Evolutionary conservation across 2,329 filamentous ascomycete genomes (phyloP).

Genomic region (Fusarium verticillioides): DNA sequence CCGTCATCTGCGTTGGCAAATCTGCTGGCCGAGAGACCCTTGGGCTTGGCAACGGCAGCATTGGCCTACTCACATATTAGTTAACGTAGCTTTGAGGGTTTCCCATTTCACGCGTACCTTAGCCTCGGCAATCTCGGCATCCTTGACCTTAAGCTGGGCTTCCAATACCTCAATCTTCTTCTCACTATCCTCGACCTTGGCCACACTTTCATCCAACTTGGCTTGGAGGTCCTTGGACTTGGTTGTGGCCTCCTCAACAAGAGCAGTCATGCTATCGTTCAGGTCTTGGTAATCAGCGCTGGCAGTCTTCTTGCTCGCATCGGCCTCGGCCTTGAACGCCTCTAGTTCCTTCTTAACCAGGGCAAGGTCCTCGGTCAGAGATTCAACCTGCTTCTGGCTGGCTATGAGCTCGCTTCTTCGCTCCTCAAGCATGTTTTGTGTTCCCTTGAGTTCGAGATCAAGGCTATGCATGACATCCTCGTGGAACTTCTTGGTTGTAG

Average conservation of each 20-base stretch:
- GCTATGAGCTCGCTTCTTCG: conserved; percentile 49
- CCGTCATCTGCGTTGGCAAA: conserved; percentile 59
- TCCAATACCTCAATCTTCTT: conserved; percentile 62
- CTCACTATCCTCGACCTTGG: conserved; percentile 59
- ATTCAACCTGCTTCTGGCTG: conserved; percentile 49
- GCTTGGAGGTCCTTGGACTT: conserved; percentile 64
- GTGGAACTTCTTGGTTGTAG: conserved; percentile 59
- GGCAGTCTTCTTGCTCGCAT: conserved; percentile 64
- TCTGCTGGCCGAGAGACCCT: conserved; percentile 65
- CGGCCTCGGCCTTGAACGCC: conserved; percentile 61
- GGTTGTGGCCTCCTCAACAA: conserved; percentile 68
- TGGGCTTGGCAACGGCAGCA: conserved; percentile 55
- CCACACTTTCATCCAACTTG: conserved; percentile 58
- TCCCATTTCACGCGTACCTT: conserved; percentile 56
- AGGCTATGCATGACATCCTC: conserved; percentile 55
- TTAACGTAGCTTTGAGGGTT: not conserved
- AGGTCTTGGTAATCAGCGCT: conserved; percentile 71
- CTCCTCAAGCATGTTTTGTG: conserved; percentile 52
- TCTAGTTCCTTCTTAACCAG: conserved; percentile 65
- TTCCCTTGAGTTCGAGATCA: conserved; percentile 49
- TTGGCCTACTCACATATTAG: conserved; percentile 54
- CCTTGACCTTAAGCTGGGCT: conserved; percentile 70
- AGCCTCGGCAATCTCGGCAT: conserved; percentile 71
- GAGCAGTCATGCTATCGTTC: conserved; percentile 69
- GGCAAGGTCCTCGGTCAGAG: conserved; percentile 56